phyloP scores from a whole-genome alignment of 192 early-diverging fungal species.

The Coemansia sp. region DNA sequence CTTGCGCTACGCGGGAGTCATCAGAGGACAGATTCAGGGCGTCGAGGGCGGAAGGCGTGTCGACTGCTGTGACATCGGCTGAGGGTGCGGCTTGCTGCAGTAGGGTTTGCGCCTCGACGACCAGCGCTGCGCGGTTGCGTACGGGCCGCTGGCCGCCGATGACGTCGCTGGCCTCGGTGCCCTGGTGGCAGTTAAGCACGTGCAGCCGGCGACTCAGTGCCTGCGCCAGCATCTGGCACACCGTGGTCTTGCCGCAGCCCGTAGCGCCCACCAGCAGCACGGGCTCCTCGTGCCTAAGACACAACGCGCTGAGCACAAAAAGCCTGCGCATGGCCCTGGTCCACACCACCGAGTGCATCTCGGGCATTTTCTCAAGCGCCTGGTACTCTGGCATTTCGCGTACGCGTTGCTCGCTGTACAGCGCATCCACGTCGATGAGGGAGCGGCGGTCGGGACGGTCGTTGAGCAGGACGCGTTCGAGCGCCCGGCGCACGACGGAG shows the following conservation, averaged over 20 bases:
- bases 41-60: slow-evolving; percentile 19
- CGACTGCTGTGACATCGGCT: neutral
- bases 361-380: slow-evolving; percentile 10
- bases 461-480: slow-evolving; percentile 76
- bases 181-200: slow-evolving; percentile 96
- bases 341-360: slow-evolving; percentile 66
- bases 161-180: slow-evolving; percentile 92
- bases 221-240: slow-evolving; percentile 87
- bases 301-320: slow-evolving; percentile 81
- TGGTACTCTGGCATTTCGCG: slow-evolving; percentile 46
- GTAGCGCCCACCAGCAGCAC: slow-evolving; percentile 96
- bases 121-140: slow-evolving; percentile 63
- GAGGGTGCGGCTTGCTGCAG: neutral
- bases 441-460: too few species aligned
- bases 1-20: slow-evolving; percentile 15
- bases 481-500: slow-evolving; percentile 69
- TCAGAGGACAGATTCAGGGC: slow-evolving; percentile 19
- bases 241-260: slow-evolving; percentile 98
- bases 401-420: slow-evolving; percentile 30
- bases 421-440: slow-evolving; percentile 26
- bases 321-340: slow-evolving; percentile 89
- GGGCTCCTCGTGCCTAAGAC: slow-evolving; percentile 80
- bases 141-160: slow-evolving; percentile 92
- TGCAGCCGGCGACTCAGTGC: slow-evolving; percentile 63
- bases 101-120: slow-evolving; percentile 54